Percentiles rank a stretch among this genome's conserved stretches.
Evolutionary conservation across 2,329 filamentous ascomycete genomes (phyloP).

Genomic region (Trichophyton schoenleinii): DNA sequence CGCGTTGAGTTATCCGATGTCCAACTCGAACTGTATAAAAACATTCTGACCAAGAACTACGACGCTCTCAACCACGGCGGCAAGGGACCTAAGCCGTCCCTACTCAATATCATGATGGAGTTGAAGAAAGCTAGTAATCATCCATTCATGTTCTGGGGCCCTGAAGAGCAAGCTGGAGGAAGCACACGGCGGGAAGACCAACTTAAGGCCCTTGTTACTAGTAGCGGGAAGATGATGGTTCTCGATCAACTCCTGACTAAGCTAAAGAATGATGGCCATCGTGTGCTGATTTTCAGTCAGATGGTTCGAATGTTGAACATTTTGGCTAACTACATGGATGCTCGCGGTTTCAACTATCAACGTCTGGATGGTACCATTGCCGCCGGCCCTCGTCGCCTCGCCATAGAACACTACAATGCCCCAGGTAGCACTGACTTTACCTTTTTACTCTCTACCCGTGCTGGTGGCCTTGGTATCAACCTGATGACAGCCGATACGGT

Average conservation of each 20-base stretch:
- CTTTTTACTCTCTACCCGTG: constrained; percentile 87
- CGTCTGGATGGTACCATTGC: constrained; percentile 90
- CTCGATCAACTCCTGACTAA: constrained; percentile 91
- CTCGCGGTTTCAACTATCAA: constrained; percentile 91
- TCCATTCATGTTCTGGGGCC: constrained; percentile 92
- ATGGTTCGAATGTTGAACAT: constrained; percentile 99
- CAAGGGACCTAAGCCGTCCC: constrained; percentile 81
- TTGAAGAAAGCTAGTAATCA: constrained; percentile 98
- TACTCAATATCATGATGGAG: constrained; percentile 99
- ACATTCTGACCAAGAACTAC: constrained; percentile 94
- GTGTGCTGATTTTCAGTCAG: constrained; percentile 95
- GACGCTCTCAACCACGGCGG: constrained; percentile 82
- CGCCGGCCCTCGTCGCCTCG: constrained; percentile 72
- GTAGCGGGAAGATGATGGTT: constrained; percentile 99
- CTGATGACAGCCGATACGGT: constrained; percentile 93
- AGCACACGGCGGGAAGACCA: constrained; percentile 76
- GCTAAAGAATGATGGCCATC: constrained; percentile 82
- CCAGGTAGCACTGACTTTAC: constrained; percentile 91
- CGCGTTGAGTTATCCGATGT: constrained; percentile 93
- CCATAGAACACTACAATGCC: constrained; percentile 98
- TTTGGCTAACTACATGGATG: constrained; percentile 80
- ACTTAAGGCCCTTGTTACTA: constrained; percentile 84
- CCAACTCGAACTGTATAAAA: constrained; percentile 97
- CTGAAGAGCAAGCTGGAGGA: constrained; percentile 73
- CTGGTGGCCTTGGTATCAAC: constrained; percentile 90